Evolutionary conservation across 192 early-diverging fungal genomes (phyloP).

Genomic region (Piromyces sp.): DNA sequence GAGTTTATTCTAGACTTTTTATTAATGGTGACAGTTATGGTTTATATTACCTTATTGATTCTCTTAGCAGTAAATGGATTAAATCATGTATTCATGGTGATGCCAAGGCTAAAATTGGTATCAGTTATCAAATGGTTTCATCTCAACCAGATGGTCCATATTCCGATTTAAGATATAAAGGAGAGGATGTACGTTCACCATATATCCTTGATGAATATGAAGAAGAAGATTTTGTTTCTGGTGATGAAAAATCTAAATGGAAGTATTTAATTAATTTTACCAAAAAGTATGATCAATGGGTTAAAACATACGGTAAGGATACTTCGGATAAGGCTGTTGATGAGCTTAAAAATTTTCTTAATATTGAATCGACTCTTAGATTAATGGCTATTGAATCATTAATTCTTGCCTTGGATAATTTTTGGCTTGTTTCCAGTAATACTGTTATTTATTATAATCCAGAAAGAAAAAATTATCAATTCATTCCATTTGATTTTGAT

Average conservation of each 20-base stretch:
- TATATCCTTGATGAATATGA: neutral
- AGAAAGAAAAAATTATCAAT: neutral
- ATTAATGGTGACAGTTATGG: neutral
- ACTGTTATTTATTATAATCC: neutral
- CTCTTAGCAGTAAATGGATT: neutral
- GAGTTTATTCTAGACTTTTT: neutral
- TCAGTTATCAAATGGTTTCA: neutral
- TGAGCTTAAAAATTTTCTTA: neutral
- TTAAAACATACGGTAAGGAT: neutral
- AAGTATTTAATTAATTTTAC: neutral
- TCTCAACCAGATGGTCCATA: neutral
- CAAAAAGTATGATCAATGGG: neutral
- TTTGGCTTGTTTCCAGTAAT: neutral
- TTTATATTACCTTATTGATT: neutral
- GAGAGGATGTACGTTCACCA: neutral
- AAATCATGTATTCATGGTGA: neutral
- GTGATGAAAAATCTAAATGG: neutral
- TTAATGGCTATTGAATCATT: neutral
- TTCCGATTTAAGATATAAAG: neutral
- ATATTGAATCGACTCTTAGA: neutral
- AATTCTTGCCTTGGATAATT: neutral
- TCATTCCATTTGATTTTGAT: neutral
- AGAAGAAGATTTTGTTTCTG: neutral
- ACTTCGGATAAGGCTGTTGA: neutral
- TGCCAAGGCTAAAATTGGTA: neutral